A percentile compares a stretch with the other conserved stretches of the same genome.
phyloP scores from a whole-genome alignment of 2,329 filamentous ascomycete species.

The Beauveria brongniartii region DNA sequence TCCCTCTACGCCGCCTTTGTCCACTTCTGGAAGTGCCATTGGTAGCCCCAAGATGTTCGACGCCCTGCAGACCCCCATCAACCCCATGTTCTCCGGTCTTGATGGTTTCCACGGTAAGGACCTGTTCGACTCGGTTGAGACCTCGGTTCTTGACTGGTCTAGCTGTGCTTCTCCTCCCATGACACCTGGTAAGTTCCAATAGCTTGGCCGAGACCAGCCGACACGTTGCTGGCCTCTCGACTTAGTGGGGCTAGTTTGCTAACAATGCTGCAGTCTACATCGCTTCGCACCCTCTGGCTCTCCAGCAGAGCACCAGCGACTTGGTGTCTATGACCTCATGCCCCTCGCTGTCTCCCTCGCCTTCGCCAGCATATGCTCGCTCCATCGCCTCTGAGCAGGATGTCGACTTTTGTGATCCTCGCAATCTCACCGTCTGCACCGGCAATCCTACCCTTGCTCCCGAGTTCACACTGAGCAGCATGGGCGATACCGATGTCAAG shows the following conservation, averaged over 20 bases:
- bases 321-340: conserved; percentile 68
- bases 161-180: conserved; percentile 73
- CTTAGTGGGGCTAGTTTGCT: conserved; percentile 19
- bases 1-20: conserved; percentile 81
- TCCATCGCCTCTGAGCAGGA: conserved; percentile 62
- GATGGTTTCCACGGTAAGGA: conserved; percentile 61
- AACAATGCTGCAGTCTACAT: conserved; percentile 40
- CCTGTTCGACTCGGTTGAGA: conserved; percentile 63
- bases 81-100: conserved; percentile 67
- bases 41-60: conserved; percentile 78
- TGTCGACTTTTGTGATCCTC: conserved; percentile 83
- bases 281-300: conserved; percentile 46
- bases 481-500: conserved; percentile 57
- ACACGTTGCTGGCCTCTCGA: not conserved
- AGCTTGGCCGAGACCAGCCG: not conserved
- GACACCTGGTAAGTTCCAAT: conserved; percentile 69
- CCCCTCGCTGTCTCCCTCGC: conserved; percentile 81
- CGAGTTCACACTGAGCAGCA: conserved; percentile 58
- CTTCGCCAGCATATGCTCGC: conserved; percentile 62
- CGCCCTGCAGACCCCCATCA: conserved; percentile 72
- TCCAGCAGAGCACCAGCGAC: conserved; percentile 58
- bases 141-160: conserved; percentile 70
- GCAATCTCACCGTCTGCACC: conserved; percentile 69
- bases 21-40: conserved; percentile 73
- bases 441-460: conserved; percentile 40